A percentile compares a stretch with the other conserved stretches of the same genome.
phyloP scores from a whole-genome alignment of 495 filamentous ascomycete species.

The Neurospora intermedia region DNA sequence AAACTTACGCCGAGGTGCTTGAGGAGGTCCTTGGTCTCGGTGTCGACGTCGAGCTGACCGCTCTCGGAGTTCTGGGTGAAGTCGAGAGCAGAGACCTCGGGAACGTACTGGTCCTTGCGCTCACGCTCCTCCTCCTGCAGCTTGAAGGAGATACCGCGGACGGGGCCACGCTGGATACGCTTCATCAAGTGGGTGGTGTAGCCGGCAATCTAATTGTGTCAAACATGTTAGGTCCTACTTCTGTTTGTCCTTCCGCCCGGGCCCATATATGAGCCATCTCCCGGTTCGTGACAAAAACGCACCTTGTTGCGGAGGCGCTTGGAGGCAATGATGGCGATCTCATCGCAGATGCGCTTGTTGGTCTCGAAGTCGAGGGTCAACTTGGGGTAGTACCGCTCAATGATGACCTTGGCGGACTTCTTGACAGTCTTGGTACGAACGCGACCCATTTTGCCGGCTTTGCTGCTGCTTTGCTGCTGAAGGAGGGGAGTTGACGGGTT shows the following conservation, averaged over 20 bases:
- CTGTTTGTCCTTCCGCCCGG: background rate
- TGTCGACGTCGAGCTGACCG: constrained; percentile 87
- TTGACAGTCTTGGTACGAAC: constrained; percentile 99
- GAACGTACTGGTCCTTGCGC: constrained; percentile 99
- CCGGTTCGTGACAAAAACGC: background rate
- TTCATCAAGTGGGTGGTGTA: constrained; percentile 97
- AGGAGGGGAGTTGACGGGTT: constrained; percentile 3
- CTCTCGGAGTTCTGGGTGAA: constrained; percentile 83
- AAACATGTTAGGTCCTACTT: constrained; percentile 3
- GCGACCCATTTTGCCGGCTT: constrained; percentile 85
- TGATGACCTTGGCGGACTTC: constrained; percentile 99
- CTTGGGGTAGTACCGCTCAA: constrained; percentile 98
- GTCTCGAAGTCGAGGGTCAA: constrained; percentile 99
- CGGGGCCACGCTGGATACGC: constrained; percentile 97
- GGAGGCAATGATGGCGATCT: constrained; percentile 97
- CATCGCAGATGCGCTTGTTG: constrained; percentile 99
- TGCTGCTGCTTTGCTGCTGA: constrained; percentile 11
- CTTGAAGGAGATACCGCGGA: constrained; percentile 99
- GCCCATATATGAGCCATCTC: background rate
- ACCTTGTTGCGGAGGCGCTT: constrained; percentile 99
- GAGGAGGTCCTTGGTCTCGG: constrained; percentile 95
- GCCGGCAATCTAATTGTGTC: constrained; percentile 73
- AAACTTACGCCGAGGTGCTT: constrained; percentile 93
- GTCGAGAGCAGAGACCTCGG: constrained; percentile 96
- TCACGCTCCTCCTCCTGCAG: constrained; percentile 99